Evolutionary conservation across 495 filamentous ascomycete species (phyloP).

Genomic region (Pseudomonodictys pantanalensis): DNA sequence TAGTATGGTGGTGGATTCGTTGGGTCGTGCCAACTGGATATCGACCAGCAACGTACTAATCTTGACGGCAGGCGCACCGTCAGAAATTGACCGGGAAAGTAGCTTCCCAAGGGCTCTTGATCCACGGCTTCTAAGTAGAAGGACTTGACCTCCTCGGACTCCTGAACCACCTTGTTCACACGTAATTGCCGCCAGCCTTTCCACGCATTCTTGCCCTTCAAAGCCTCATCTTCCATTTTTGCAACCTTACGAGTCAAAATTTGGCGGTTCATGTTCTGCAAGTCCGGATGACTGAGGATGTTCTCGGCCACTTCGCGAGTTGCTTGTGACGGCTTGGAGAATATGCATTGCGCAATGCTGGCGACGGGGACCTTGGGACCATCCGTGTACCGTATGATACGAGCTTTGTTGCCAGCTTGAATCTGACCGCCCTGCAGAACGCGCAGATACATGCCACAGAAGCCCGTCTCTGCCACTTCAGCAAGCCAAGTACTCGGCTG

Average conservation of each 20-base stretch:
- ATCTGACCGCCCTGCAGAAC: neutral
- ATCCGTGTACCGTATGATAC: neutral
- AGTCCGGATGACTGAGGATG: neutral
- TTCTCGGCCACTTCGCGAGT: neutral
- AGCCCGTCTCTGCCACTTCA: neutral
- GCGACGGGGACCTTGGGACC: neutral
- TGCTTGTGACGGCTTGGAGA: neutral
- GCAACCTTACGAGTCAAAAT: neutral
- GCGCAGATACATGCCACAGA: neutral
- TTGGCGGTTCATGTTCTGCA: conserved; percentile 8
- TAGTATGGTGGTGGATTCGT: neutral
- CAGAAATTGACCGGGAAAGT: conserved; percentile 4
- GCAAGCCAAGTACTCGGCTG: neutral
- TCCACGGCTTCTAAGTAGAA: neutral
- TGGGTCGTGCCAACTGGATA: neutral
- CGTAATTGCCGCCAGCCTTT: neutral
- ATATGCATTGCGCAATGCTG: neutral
- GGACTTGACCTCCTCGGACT: neutral
- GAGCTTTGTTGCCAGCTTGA: neutral
- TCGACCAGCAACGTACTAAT: conserved; percentile 6
- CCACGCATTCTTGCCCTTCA: neutral
- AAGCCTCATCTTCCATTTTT: neutral
- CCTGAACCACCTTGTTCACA: neutral
- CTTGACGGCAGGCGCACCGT: neutral
- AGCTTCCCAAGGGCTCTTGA: neutral